Conservation (phyloP, 176 grass and related monocot species). For the Melocanna baccifera region DNA sequence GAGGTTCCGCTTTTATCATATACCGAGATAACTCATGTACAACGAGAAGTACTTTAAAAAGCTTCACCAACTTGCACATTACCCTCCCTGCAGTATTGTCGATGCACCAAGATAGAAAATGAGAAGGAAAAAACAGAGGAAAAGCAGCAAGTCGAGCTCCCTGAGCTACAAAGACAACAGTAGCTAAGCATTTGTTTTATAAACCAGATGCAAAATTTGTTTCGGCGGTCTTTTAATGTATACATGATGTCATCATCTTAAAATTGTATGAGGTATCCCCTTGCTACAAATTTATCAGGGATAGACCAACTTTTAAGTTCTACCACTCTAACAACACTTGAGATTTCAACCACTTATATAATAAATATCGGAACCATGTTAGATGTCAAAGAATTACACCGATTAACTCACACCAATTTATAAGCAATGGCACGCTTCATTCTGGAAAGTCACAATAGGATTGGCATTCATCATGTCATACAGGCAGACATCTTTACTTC, state of each 20-base stretch:
- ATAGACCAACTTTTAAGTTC: slow-evolving; percentile 29
- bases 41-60: not conserved
- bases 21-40: not conserved
- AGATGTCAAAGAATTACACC: slow-evolving; percentile 64
- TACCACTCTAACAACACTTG: slow-evolving; percentile 48
- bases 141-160: not conserved
- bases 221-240: slow-evolving; percentile 25
- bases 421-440: slow-evolving; percentile 17
- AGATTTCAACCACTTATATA: slow-evolving; percentile 35
- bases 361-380: slow-evolving; percentile 54
- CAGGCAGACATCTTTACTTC: slow-evolving; percentile 5
- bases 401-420: slow-evolving; percentile 33
- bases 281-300: slow-evolving; percentile 36
- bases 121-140: not conserved
- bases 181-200: not conserved
- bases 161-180: not conserved
- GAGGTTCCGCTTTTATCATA: not conserved
- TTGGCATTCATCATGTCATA: not conserved
- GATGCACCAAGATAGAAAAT: not conserved
- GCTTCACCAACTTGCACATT: not conserved
- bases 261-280: slow-evolving; percentile 27
- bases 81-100: not conserved
- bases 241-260: slow-evolving; percentile 32
- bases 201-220: slow-evolving; percentile 48
- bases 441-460: not conserved